Evolutionary conservation across 164 flowering plant genomes (phyloP).

Genomic region (Tinospora cordifolia): DNA sequence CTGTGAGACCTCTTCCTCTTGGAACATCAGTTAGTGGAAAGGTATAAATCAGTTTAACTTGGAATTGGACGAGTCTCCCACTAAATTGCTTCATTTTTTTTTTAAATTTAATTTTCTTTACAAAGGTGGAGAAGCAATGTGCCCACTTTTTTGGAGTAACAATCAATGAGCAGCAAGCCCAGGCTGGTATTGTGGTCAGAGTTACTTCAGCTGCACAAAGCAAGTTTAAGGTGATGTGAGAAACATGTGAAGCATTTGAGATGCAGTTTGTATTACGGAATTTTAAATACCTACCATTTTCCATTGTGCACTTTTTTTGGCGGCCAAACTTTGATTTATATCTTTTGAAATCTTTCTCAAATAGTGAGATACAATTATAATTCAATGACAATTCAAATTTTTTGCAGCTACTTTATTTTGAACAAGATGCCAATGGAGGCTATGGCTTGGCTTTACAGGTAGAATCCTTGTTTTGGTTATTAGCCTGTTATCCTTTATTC

Average conservation of each 20-base stretch:
- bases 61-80: background rate
- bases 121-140: constrained; percentile 90
- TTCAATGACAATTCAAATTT: background rate
- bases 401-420: constrained; percentile 90
- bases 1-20: constrained; percentile 87
- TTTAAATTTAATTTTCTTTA: background rate
- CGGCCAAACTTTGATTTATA: background rate
- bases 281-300: too few species aligned
- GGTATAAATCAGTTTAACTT: constrained; percentile 33
- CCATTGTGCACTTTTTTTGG: too few species aligned
- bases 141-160: constrained; percentile 98
- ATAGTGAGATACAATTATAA: background rate
- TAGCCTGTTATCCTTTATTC: background rate
- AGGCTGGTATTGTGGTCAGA: constrained; percentile 85
- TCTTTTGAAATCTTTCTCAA: background rate
- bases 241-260: background rate
- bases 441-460: constrained; percentile 98
- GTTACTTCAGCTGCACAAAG: constrained; percentile 91
- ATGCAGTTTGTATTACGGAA: background rate
- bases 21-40: constrained; percentile 93
- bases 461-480: background rate
- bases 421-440: constrained; percentile 86
- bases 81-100: background rate
- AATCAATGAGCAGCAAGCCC: constrained; percentile 86
- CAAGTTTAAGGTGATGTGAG: constrained; percentile 78